Base-by-base conservation (phyloP, 169 alveolate genomes). In the Cryptosporidium ubiquitum region DNA sequence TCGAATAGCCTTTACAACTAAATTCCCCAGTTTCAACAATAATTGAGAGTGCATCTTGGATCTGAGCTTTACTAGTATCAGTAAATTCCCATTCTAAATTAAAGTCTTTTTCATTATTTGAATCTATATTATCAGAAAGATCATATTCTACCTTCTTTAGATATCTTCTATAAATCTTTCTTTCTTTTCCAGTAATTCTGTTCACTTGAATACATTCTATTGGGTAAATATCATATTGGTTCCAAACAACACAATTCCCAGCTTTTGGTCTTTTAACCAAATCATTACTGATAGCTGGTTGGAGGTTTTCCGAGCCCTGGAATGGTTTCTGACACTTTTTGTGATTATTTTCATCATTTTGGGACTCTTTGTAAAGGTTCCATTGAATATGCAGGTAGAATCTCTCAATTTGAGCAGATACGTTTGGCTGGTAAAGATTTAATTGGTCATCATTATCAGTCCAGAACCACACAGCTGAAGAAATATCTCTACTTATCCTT, bases 381-480 rank as follows among this genome's bases (percentile, higher is more conserved):
- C 89, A 79, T 37, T 79, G 89, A n/a, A 79, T 79, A 49, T 79
- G 89, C 26, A 79, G 26, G 61, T 79, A 79, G 39, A 61, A 79
- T 23, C 89, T 79, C 37, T 79, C 89, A 40, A 79, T 79, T 61
- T 79, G 89, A 20, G 89, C 89, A 16, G 89, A 79, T 14, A 79
- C 74, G 44, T 79, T 79, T 40, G 89, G 89, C 29, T 79, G 89
- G 55, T 79, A 79, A 14, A 79, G 66, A 31, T 79, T 79, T 23
- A 79, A 47, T 29, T 79, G 89, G 39, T 73, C 79, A 79, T 79
- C 55, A 49, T 79, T 79, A 31, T 79, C 89, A 5, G 74, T 47
- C 89, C 89, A 79, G 55, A 79, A 64, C 89, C 89, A 79, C 18
- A 79, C 49, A 31, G 89, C 89, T 23, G 89, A 79, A 9, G 89